Conservation (phyloP, 495 filamentous ascomycete species). For the Xanthoparmelia taractica region DNA sequence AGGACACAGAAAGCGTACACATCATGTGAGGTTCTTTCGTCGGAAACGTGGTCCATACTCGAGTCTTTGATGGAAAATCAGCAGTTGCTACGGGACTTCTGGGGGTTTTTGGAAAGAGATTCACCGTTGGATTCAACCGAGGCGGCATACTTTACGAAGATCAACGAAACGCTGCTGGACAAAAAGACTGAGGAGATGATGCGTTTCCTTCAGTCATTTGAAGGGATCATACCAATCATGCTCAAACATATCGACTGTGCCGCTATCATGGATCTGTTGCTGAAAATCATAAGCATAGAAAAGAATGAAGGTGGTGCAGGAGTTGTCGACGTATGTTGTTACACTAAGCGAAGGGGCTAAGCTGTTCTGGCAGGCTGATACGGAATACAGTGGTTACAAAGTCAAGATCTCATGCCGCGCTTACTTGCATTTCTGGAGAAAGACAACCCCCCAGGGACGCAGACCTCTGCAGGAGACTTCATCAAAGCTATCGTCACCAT, state of each 20-base stretch:
- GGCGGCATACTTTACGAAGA: constrained; percentile 96
- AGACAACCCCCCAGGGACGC: constrained; percentile 73
- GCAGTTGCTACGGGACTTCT: constrained; percentile 70
- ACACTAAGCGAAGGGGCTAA: neutral
- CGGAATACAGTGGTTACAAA: constrained; percentile 73
- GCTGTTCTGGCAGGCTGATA: constrained; percentile 25
- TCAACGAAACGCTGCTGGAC: constrained; percentile 92
- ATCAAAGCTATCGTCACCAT: constrained; percentile 99
- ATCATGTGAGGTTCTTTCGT: constrained; percentile 85
- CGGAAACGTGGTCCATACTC: constrained; percentile 92
- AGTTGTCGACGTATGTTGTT: constrained; percentile 75
- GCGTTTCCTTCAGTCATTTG: constrained; percentile 71
- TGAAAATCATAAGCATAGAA: constrained; percentile 97
- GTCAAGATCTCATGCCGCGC: constrained; percentile 79
- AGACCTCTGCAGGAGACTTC: constrained; percentile 96
- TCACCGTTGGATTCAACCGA: constrained; percentile 83
- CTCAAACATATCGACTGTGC: constrained; percentile 94
- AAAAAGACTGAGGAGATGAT: constrained; percentile 98
- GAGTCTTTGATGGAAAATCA: constrained; percentile 86
- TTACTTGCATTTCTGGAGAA: constrained; percentile 81
- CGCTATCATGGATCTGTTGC: constrained; percentile 95
- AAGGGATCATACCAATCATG: constrained; percentile 73
- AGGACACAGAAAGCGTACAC: constrained; percentile 86
- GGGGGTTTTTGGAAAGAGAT: constrained; percentile 74
- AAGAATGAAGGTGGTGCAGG: constrained; percentile 86